These are phyloP conservation scores for Coniochaeta sp. DNA, from an alignment of 2,329 filamentous ascomycete species.

Conservation along the genomic window DNA sequence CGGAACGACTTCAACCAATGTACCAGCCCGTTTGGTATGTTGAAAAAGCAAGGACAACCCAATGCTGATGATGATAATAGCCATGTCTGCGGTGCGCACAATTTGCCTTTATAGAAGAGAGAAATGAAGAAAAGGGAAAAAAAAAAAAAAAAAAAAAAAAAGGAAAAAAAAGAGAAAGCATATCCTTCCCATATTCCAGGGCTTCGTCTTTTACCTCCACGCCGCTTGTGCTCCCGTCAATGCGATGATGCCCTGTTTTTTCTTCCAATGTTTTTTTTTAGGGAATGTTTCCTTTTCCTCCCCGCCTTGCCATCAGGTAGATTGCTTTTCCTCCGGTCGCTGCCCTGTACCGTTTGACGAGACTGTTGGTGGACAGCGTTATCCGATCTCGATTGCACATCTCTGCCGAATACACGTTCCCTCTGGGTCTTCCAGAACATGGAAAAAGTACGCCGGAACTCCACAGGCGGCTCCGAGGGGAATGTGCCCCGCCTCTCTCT, in stretches of 20 bases:
- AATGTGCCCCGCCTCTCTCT: not conserved
- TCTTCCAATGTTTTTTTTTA: not conserved
- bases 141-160: not conserved
- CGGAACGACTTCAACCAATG: not conserved
- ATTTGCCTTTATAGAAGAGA: not conserved
- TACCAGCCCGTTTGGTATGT: not conserved
- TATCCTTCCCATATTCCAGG: not conserved
- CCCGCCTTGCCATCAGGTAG: not conserved
- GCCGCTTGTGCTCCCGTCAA: not conserved
- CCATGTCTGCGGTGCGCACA: not conserved
- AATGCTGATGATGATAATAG: not conserved
- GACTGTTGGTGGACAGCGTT: not conserved
- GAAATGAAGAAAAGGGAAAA: not conserved
- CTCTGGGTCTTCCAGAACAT: not conserved
- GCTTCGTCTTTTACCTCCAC: not conserved
- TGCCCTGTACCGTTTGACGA: not conserved
- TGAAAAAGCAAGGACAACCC: not conserved
- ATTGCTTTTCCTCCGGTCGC: not conserved
- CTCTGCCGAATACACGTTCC: not conserved
- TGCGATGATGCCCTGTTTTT: not conserved
- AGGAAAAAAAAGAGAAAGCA: not conserved
- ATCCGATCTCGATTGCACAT: not conserved
- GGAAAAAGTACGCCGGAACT: not conserved
- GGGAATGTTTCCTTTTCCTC: not conserved
- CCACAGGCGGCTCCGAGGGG: not conserved